phyloP scores from a whole-genome alignment of 805 yeast species.

The Hemisphaericaspora nanyangensis region DNA sequence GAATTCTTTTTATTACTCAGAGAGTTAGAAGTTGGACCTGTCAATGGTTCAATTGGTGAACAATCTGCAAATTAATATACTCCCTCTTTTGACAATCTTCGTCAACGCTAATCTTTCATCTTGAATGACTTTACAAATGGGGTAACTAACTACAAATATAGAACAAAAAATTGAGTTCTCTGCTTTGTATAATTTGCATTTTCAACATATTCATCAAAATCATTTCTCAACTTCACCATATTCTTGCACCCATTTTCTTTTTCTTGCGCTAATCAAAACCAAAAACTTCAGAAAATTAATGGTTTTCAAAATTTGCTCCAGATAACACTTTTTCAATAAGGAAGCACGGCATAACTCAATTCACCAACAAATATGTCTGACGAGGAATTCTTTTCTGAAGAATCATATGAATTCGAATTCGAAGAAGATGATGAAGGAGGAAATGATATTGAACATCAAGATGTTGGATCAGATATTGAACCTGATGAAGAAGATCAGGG shows the following conservation, averaged over 20 bases:
- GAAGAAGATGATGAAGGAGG: slow-evolving; percentile 32
- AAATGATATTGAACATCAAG: slow-evolving; percentile 17
- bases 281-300: neutral
- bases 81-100: too few species aligned
- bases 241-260: neutral
- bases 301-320: neutral
- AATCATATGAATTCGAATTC: slow-evolving; percentile 40
- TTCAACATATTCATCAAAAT: too few species aligned
- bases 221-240: too few species aligned
- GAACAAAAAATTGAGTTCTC: too few species aligned
- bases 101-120: too few species aligned
- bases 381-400: slow-evolving; percentile 33
- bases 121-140: too few species aligned
- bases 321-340: neutral
- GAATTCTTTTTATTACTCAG: too few species aligned
- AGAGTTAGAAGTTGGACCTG: too few species aligned
- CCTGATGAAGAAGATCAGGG: slow-evolving; percentile 20
- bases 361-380: slow-evolving; percentile 20
- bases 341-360: neutral
- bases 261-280: neutral
- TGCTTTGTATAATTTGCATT: too few species aligned
- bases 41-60: too few species aligned
- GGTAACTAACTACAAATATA: neutral
- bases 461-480: slow-evolving; percentile 21
- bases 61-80: too few species aligned